Percentiles rank a stretch among this genome's conserved stretches.
These are phyloP conservation scores for Handroanthus guayacan DNA, from an alignment of 257 asterid genomes.

Conservation along the genomic window DNA sequence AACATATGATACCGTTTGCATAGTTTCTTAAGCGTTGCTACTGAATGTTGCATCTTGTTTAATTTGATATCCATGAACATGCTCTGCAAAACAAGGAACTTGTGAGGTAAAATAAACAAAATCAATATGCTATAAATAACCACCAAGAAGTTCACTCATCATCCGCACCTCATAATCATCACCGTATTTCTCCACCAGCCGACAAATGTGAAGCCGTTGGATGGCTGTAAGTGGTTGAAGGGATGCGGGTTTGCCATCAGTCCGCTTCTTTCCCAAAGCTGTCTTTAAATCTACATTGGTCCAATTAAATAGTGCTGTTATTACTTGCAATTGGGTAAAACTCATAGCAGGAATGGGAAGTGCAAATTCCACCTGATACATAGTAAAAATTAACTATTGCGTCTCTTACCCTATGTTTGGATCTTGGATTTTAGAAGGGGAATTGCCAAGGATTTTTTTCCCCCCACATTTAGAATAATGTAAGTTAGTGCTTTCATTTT, in stretches of 20 bases:
- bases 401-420: background rate
- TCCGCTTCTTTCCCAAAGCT: conserved; percentile 84
- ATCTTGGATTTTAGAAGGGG: background rate
- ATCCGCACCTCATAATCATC: conserved; percentile 75
- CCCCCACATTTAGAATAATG: too few species aligned
- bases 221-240: conserved; percentile 81
- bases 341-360: conserved; percentile 2
- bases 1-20: conserved; percentile 74
- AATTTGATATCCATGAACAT: conserved; percentile 94
- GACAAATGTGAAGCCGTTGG: conserved; percentile 68
- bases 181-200: conserved; percentile 81
- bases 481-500: too few species aligned
- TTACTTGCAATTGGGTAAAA: conserved; percentile 16
- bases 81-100: conserved; percentile 58
- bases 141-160: background rate
- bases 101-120: conserved; percentile 2
- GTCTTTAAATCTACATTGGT: conserved; percentile 71
- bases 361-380: background rate
- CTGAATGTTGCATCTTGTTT: conserved; percentile 89
- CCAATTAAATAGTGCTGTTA: conserved; percentile 31
- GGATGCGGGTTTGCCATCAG: conserved; percentile 67
- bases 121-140: background rate
- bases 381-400: background rate
- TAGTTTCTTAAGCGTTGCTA: conserved; percentile 79
- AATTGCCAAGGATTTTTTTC: too few species aligned